Evolutionary conservation across 306 rosid genomes (phyloP).

Genomic region (Hylodesmum podocarpum): DNA sequence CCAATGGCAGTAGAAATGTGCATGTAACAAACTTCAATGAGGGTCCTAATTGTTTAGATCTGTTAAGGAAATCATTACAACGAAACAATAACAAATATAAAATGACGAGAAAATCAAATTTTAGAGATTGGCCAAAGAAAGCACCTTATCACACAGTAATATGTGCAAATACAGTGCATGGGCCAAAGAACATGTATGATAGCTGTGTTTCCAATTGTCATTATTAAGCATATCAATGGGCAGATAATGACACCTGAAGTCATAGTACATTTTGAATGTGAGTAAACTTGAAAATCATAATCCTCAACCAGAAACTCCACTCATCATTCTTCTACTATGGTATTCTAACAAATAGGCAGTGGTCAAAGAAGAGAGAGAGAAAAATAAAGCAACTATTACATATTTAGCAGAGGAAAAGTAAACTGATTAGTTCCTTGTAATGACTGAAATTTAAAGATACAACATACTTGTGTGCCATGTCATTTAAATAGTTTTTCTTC

Average conservation of each 20-base stretch:
- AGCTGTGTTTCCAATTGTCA: conserved; percentile 62
- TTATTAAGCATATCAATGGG: conserved; percentile 71
- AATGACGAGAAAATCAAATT: not conserved
- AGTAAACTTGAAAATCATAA: not conserved
- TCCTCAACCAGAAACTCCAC: conserved; percentile 12
- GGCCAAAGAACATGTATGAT: conserved; percentile 80
- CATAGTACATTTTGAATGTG: conserved; percentile 2
- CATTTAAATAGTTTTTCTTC: not conserved
- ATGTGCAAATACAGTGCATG: conserved; percentile 67
- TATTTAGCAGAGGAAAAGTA: not conserved
- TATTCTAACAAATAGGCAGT: not conserved
- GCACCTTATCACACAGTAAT: conserved; percentile 74
- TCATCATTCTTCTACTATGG: not conserved
- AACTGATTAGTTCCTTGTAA: not conserved
- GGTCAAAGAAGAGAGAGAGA: not conserved
- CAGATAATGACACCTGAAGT: conserved; percentile 73
- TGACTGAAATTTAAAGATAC: not conserved
- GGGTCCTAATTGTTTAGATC: conserved; percentile 75
- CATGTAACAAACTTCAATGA: conserved; percentile 65
- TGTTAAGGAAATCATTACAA: conserved; percentile 42
- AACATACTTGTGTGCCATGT: not conserved
- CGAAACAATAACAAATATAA: not conserved
- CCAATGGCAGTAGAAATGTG: conserved; percentile 59
- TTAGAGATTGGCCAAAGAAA: conserved; percentile 17
- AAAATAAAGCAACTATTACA: not conserved